phyloP scores from a whole-genome alignment of 345 rosid genomes.

The Populus euphratica region DNA sequence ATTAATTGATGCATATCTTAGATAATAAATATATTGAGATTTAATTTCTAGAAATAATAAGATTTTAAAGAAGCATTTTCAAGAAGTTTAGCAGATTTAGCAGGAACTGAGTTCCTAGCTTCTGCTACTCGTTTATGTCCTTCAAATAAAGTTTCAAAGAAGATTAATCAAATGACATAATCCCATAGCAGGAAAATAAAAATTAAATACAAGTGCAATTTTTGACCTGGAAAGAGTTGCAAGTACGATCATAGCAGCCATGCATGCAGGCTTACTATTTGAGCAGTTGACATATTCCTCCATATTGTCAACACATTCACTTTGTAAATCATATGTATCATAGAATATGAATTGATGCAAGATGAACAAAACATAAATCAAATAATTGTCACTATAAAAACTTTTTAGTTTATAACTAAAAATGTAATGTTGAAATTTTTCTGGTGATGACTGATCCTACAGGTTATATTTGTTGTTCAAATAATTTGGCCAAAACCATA shows the following conservation, averaged over 20 bases:
- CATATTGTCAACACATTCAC: neutral
- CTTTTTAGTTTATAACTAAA: too few species aligned
- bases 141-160: slow-evolving; percentile 19
- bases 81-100: slow-evolving; percentile 75
- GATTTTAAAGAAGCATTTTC: too few species aligned
- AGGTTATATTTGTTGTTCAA: too few species aligned
- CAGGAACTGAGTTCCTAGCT: slow-evolving; percentile 54
- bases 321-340: too few species aligned
- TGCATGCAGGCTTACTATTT: neutral
- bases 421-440: too few species aligned
- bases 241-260: neutral
- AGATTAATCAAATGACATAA: neutral
- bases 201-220: neutral
- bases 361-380: neutral
- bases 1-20: too few species aligned
- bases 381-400: too few species aligned
- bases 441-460: too few species aligned
- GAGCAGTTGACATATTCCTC: too few species aligned
- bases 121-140: slow-evolving; percentile 89
- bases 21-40: too few species aligned
- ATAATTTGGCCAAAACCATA: too few species aligned
- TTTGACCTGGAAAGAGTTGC: neutral
- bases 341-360: neutral
- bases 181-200: neutral
- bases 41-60: too few species aligned